These are phyloP conservation scores for Didymella lethalis DNA, from an alignment of 2,329 filamentous ascomycete genomes.

Conservation along the genomic window DNA sequence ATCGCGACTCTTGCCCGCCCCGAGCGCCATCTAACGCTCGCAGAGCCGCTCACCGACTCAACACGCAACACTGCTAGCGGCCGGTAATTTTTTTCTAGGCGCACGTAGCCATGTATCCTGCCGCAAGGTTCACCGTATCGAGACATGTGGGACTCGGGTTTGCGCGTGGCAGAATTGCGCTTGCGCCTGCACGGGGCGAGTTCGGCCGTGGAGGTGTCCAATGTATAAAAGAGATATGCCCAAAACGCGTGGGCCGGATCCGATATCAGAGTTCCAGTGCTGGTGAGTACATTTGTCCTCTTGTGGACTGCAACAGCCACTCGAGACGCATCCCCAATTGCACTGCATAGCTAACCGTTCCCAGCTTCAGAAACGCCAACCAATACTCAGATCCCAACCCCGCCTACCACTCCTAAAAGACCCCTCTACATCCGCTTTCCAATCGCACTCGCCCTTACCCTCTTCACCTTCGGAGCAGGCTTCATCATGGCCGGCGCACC, in stretches of 20 bases:
- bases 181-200: conserved; percentile 30
- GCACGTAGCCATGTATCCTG: conserved; percentile 28
- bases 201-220: conserved; percentile 28
- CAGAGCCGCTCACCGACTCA: conserved; percentile 31
- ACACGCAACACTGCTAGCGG: conserved; percentile 22
- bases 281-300: conserved; percentile 24
- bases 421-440: conserved; percentile 50
- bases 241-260: conserved; percentile 15
- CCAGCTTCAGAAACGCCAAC: conserved; percentile 25
- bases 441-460: conserved; percentile 56
- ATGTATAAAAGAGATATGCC: conserved; percentile 13
- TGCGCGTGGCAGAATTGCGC: conserved; percentile 16
- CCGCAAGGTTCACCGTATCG: conserved; percentile 39
- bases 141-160: conserved; percentile 38
- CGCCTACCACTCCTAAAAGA: conserved; percentile 22
- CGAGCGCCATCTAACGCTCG: conserved; percentile 23
- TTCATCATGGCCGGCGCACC: conserved; percentile 66
- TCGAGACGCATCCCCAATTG: not conserved
- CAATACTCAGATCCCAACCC: conserved; percentile 21
- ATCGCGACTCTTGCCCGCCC: conserved; percentile 23
- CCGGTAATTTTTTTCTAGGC: conserved; percentile 25
- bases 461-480: conserved; percentile 61
- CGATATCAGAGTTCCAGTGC: conserved; percentile 28
- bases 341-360: conserved; percentile 9
- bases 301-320: not conserved